Evolutionary conservation across 352 stramenopile species (phyloP), one percentile per base, ranked within the genome.

Genomic region (Aphanomyces invadans): DNA sequence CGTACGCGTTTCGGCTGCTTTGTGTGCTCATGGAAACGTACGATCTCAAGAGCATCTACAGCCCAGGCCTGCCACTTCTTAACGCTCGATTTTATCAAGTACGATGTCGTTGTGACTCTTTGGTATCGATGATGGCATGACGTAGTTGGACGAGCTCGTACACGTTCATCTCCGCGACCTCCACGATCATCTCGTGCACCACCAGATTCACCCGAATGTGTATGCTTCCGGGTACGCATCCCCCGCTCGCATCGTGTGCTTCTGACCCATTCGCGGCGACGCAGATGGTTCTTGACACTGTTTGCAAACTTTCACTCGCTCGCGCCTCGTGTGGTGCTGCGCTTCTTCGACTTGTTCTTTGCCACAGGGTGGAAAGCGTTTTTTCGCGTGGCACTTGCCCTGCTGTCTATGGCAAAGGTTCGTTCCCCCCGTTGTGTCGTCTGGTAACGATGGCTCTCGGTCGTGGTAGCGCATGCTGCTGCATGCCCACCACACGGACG

Each of bases 81-180:
- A 67, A 67, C 49, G 38, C 48, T 15, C 48, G 48, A 2, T 67
- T 67, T 59, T 67, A 67, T 25, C 60, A 67, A 45, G 55, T 64
- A 42, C 29, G 12, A 11, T 38, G 36, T 52, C n/a, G 9, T 51
- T 12, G 36, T 19, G 38, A 4, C 12, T 21, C 23, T 23, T 17
- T 9, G 2, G 3, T 23, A 5, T 44, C 25, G 3, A 57, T 21
- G 2, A 36, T 26, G 2, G 10, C 0, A 33, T 15, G 7, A 15
- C 1, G 25, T 51, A 64, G 55, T 28, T 67, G 42, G 60, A 67
- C 49, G 60, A 67, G 45, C 26, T 67, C 1, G 28, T 67, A 3
- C 60, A 67, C 25, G 39, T 31, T 11, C 60, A 67, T 38, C 60
- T 67, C n/a, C 60, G 25, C 4, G 60, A 67, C 21, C 15, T 67